phyloP scores from a whole-genome alignment of 208 protist species.

The Acanthamoeba culbertsoni region DNA sequence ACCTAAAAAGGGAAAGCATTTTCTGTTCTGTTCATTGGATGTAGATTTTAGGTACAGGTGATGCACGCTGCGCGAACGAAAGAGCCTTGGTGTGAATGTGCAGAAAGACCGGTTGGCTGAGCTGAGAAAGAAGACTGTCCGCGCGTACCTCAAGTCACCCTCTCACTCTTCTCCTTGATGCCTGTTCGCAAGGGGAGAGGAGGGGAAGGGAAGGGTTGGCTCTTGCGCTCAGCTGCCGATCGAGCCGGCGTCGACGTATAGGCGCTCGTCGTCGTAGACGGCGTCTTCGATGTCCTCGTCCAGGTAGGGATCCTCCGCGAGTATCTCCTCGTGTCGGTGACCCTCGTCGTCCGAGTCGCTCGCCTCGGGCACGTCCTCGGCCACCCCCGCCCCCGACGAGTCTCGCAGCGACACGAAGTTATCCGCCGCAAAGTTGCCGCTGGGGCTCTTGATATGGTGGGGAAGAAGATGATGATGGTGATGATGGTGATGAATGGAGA shows the following conservation, averaged over 20 bases:
- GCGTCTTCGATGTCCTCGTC: conserved; percentile 38
- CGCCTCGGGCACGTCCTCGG: conserved; percentile 28
- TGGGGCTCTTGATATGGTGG: too few species aligned
- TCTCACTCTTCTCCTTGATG: too few species aligned
- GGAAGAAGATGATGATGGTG: too few species aligned
- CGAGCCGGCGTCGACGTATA: conserved; percentile 13
- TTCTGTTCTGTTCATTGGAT: too few species aligned
- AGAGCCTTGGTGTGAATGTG: too few species aligned
- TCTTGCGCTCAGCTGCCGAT: neutral
- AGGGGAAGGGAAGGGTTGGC: neutral
- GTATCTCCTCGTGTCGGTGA: neutral
- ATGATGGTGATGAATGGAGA: neutral
- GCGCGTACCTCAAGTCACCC: too few species aligned
- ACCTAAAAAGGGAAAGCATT: too few species aligned
- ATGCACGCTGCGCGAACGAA: too few species aligned
- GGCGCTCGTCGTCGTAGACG: conserved; percentile 44
- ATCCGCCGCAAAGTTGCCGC: neutral
- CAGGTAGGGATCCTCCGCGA: neutral
- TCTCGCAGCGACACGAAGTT: neutral
- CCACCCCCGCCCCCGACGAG: neutral
- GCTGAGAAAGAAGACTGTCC: too few species aligned
- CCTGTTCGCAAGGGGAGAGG: too few species aligned
- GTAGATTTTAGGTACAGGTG: too few species aligned
- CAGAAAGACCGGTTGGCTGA: too few species aligned
- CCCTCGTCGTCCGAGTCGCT: conserved; percentile 17